Evolutionary conservation across 371 early-diverging fungal genomes (phyloP).

Genomic region (Lichtheimia corymbifera): DNA sequence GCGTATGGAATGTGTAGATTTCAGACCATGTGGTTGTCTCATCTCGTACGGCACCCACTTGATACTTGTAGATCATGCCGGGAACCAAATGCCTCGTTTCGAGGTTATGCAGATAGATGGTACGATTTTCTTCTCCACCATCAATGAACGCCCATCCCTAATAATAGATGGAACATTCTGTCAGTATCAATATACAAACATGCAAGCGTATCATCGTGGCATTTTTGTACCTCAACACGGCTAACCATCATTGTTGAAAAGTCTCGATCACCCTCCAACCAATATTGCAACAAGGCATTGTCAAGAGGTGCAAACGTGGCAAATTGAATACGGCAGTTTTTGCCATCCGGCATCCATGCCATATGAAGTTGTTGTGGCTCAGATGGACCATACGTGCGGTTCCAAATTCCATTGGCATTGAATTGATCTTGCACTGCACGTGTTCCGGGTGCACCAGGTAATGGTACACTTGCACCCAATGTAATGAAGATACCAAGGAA

Average conservation of each 20-base stretch:
- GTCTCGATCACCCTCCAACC: slow-evolving; percentile 12
- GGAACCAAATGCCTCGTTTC: slow-evolving; percentile 18
- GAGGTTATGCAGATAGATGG: slow-evolving; percentile 35
- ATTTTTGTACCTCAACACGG: slow-evolving; percentile 11
- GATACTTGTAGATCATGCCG: slow-evolving; percentile 28
- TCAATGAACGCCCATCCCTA: slow-evolving; percentile 41
- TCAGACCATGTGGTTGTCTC: slow-evolving; percentile 11
- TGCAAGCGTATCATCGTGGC: not conserved
- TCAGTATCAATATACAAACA: not conserved
- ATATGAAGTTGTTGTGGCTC: slow-evolving; percentile 32
- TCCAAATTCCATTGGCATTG: slow-evolving; percentile 21
- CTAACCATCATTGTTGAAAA: not conserved
- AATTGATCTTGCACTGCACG: slow-evolving; percentile 12
- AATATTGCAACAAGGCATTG: slow-evolving; percentile 19
- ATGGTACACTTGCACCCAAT: not conserved
- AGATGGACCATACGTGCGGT: slow-evolving; percentile 19
- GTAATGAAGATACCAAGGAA: not conserved
- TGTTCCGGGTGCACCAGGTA: slow-evolving; percentile 12
- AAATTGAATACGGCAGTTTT: slow-evolving; percentile 23
- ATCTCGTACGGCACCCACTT: slow-evolving; percentile 16
- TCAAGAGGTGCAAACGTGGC: slow-evolving; percentile 14
- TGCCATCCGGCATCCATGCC: slow-evolving; percentile 16
- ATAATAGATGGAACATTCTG: not conserved
- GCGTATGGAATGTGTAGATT: slow-evolving; percentile 19
- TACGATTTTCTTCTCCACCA: slow-evolving; percentile 30